Conservation (phyloP, 169 alveolate species). For the Besnoitia besnoiti region DNA sequence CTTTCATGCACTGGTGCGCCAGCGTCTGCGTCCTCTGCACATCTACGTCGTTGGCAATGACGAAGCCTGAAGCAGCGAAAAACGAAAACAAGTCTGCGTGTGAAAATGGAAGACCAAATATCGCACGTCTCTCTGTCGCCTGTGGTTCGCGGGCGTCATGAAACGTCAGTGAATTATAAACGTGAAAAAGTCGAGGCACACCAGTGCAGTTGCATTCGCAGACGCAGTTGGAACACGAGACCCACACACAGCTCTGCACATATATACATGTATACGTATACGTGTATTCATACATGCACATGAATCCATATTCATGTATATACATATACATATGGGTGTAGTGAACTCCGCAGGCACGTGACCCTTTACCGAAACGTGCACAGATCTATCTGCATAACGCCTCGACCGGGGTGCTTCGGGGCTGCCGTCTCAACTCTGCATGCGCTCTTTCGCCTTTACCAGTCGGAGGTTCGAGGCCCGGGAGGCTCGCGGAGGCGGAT, state of each 20-base stretch:
- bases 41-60: constrained; percentile 94
- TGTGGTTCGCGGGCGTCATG: too few relatives aligned
- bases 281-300: not conserved
- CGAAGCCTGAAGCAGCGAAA: constrained; percentile 71
- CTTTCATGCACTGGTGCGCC: constrained; percentile 90
- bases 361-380: not conserved
- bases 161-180: too few relatives aligned
- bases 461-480: constrained; percentile 19
- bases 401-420: too few relatives aligned
- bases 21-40: constrained; percentile 89
- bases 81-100: not conserved
- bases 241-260: too few relatives aligned
- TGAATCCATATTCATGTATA: not conserved
- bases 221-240: too few relatives aligned
- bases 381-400: not conserved
- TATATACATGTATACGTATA: not conserved
- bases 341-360: too few relatives aligned
- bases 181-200: too few relatives aligned
- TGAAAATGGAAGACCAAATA: not conserved
- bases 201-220: too few relatives aligned
- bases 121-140: not conserved
- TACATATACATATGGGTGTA: not conserved
- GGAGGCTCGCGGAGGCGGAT: not conserved
- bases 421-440: too few relatives aligned
- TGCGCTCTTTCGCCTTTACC: too few relatives aligned